These are phyloP conservation scores for Blastobotrys ciferrii DNA, from an alignment of 1,139 yeast species.

Conservation along the genomic window DNA sequence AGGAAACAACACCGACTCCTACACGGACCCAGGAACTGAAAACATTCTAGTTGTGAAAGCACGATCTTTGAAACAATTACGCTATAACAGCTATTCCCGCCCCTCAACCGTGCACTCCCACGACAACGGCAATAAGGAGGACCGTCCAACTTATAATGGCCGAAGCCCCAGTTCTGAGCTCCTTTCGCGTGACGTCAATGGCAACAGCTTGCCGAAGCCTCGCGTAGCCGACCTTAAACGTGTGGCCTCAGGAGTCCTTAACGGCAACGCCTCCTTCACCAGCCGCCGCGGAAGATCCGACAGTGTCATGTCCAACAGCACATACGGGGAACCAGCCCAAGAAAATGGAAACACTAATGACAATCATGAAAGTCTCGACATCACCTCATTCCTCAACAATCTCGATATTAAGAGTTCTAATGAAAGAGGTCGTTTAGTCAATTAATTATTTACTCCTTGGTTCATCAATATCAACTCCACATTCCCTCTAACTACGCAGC, in stretches of 20 bases:
- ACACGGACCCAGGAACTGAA: constrained; percentile 5
- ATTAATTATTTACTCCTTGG: constrained; percentile 1
- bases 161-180: background rate
- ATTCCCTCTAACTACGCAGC: too few relatives aligned
- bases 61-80: constrained; percentile 25
- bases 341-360: background rate
- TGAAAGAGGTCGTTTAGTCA: constrained; percentile 26
- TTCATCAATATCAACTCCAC: too few relatives aligned
- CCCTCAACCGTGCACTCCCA: constrained; percentile 17
- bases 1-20: constrained; percentile 8
- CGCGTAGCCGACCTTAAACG: constrained; percentile 28
- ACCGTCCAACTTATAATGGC: constrained; percentile 3
- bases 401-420: constrained; percentile 20
- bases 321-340: background rate
- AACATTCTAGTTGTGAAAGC: constrained; percentile 19
- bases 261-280: constrained; percentile 15
- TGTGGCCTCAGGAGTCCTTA: constrained; percentile 26
- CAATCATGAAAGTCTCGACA: constrained; percentile 21
- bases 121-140: constrained; percentile 8
- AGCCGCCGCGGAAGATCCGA: constrained; percentile 8
- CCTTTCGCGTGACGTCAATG: background rate
- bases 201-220: constrained; percentile 18
- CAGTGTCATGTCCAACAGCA: background rate
- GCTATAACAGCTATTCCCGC: constrained; percentile 12
- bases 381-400: constrained; percentile 23